These are phyloP conservation scores for Fusarium sp. DNA, from an alignment of 2,329 filamentous ascomycete species.

Conservation along the genomic window DNA sequence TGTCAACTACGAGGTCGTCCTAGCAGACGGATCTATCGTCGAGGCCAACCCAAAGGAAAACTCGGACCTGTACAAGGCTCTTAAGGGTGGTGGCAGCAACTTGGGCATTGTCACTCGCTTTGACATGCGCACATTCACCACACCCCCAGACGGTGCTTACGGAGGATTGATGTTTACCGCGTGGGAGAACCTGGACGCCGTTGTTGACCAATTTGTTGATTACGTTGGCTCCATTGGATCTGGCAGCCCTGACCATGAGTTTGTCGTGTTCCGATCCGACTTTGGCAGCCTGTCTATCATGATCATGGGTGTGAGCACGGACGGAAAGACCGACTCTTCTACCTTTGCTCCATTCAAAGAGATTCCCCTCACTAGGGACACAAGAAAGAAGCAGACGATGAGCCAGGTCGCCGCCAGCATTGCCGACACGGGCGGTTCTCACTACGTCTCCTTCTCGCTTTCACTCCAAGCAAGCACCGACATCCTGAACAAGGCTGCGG, in stretches of 20 bases:
- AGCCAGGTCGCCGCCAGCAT: background rate
- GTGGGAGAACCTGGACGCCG: background rate
- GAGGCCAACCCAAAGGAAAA: background rate
- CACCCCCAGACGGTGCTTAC: background rate
- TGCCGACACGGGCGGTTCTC: slow-evolving; percentile 3
- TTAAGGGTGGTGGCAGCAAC: slow-evolving; percentile 6
- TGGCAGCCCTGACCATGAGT: slow-evolving; percentile 4
- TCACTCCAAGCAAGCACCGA: background rate
- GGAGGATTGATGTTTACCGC: slow-evolving; percentile 7
- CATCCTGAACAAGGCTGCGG: background rate
- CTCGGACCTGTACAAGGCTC: slow-evolving; percentile 7
- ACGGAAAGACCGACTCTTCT: background rate
- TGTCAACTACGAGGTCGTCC: slow-evolving; percentile 11
- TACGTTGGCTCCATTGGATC: background rate
- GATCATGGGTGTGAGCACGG: slow-evolving; percentile 7
- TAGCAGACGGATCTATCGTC: slow-evolving; percentile 6
- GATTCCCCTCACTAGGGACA: background rate
- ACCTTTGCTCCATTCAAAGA: background rate
- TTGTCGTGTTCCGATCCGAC: background rate
- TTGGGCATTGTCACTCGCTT: slow-evolving; percentile 12
- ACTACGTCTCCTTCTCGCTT: background rate
- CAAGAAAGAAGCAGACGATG: background rate
- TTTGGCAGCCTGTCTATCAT: background rate
- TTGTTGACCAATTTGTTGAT: background rate
- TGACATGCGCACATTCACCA: slow-evolving; percentile 4